Base-by-base conservation (phyloP, 2,329 filamentous ascomycete species). In the Tympanopsis confertula region DNA sequence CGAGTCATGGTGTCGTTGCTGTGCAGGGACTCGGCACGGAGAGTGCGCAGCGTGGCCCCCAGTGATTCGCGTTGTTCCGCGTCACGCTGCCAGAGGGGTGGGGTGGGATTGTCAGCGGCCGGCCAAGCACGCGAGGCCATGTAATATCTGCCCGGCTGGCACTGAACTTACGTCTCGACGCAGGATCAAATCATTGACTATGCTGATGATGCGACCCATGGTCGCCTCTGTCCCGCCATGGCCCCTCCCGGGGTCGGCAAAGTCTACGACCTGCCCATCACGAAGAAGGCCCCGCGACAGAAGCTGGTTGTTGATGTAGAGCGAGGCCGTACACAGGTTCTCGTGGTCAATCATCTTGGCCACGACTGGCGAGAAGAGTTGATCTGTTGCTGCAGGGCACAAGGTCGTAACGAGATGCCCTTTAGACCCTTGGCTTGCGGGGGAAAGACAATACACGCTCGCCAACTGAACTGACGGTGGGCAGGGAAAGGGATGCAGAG, bases 181-280 rank as follows among this genome's bases (percentile, higher is more conserved):
- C 42, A 95, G 58, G 41, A 98, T 86, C 47, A 98, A 62, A 54
- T 98, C 91, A 58, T 98, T 94, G 36, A 98, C 78, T 18, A 96
- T 71, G 53, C 89, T 84, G 62, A 98, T 94, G 49, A 95, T 80
- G 46, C 78, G 76, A 15, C 83, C 82, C 78, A 91, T 89, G 14
- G 83, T 84, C 37, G 71, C 74, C 51, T 71, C 71, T 24, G 74
- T 68, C 14, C 73, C 74, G 14, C 70, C 69, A 44, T 79, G 73
- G 42, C 68, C 71, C 44, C 74, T 68, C 38, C 74, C 74, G 5
- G 84, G 81, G 44, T 76, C 67, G 42, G 83, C 78, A 56, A 98
- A 98, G 57, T 95, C 81, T 58, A 98, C 84, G 32, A 63, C 66
- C 49, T 82, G 75, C 46, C 82, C 77, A 70, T 81, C 75, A 47